phyloP scores from a whole-genome alignment of 1,284 basidiomycete genomes.

The Sparassis latifolia region DNA sequence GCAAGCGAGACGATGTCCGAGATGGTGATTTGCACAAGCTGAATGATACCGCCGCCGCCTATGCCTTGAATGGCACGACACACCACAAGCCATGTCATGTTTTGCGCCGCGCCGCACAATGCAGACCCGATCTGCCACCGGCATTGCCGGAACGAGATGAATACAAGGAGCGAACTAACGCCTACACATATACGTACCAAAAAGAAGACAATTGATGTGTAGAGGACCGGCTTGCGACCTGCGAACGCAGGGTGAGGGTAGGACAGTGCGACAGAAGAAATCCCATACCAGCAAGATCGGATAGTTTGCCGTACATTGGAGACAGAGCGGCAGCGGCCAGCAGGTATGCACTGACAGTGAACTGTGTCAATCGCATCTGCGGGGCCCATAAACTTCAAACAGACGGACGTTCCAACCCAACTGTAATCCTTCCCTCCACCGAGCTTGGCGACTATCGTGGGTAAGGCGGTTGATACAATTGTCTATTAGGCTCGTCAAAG shows the following conservation, averaged over 20 bases:
- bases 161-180: too few relatives aligned
- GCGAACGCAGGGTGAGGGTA: background rate
- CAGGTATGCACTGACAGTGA: slow-evolving; percentile 54
- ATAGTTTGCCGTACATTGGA: slow-evolving; percentile 73
- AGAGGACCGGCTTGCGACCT: slow-evolving; percentile 75
- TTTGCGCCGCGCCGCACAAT: slow-evolving; percentile 77
- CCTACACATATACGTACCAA: slow-evolving; percentile 37
- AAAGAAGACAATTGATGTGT: slow-evolving; percentile 61
- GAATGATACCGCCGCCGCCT: slow-evolving; percentile 74
- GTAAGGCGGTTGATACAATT: slow-evolving; percentile 73
- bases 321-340: slow-evolving; percentile 63
- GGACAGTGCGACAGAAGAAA: background rate
- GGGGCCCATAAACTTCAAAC: background rate
- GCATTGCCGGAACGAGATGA: too few relatives aligned
- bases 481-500: slow-evolving; percentile 36
- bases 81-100: slow-evolving; percentile 67
- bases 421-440: slow-evolving; percentile 65
- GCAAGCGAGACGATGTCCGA: slow-evolving; percentile 75
- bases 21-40: slow-evolving; percentile 63
- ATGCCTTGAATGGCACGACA: slow-evolving; percentile 78
- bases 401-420: slow-evolving; percentile 66
- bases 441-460: slow-evolving; percentile 66
- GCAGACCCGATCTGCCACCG: slow-evolving; percentile 61
- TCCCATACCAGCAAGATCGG: slow-evolving; percentile 45
- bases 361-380: too few relatives aligned